Evolutionary conservation across 108 stramenopile species (phyloP), one percentile per base, ranked within the genome.

Genomic region (Cyclotella baltica): DNA sequence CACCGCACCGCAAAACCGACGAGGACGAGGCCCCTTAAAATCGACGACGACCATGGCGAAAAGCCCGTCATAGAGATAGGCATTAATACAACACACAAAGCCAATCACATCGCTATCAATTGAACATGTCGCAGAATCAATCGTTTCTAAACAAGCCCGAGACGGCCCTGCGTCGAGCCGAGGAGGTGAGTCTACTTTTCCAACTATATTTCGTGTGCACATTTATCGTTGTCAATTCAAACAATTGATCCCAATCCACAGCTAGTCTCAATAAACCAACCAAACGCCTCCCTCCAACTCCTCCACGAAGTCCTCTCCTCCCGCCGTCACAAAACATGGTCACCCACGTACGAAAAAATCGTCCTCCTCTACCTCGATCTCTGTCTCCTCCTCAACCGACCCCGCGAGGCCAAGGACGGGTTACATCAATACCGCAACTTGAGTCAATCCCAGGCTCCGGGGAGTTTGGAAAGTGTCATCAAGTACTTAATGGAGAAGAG

Each of bases 371-470:
- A 98, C 86, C 65, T 99, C 69, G 86, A 98, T 65, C 86, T 99
- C 25, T 97, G 98, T 76, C 85, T 99, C 38, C 87, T 96, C 36
- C 77, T 96, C 19, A 85, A 94, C 79, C 82, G 89, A 48, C 83
- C 92, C 9, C 82, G 89, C 40, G 94, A 95, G 77, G 98, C 98
- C 51, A 99, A 99, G 86, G 99, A 99, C 72, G 99, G 98, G 4
- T 81, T 99, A 56, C 97, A 99, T 68, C 98, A 99, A 83, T 99
- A 99, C 81, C 84, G 99, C 18, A 98, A 98, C 75, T 72, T 99
- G 64, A 85, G 86, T 27, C 96, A 97, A 80, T 76, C 89, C 59
- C 94, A 97, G 69, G 97, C 96, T 1, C 98, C 98, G 0, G 94
- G 93, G 15, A 93, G 93, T 70, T 80, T 99, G 48, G 98, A 98